A percentile compares a stretch with the other conserved stretches of the same genome.
Evolutionary conservation across 139 green algal genomes (phyloP).

Genomic region (Chlorella sp.): DNA sequence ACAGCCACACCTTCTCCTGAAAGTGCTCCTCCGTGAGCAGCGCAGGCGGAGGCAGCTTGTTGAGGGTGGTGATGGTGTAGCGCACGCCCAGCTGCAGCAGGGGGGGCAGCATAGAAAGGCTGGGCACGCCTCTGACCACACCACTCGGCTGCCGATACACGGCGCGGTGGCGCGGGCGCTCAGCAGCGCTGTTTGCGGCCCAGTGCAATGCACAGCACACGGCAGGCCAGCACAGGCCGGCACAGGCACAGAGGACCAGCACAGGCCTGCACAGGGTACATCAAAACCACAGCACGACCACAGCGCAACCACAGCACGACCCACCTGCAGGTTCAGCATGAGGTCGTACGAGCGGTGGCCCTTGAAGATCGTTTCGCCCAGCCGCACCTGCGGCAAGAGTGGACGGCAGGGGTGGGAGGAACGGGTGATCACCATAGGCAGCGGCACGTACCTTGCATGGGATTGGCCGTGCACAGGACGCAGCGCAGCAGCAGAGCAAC

Average conservation of each 20-base stretch:
- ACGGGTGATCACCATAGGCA: too few relatives aligned
- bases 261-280: neutral
- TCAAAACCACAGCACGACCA: neutral
- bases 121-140: too few relatives aligned
- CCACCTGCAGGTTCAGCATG: constrained; percentile 81
- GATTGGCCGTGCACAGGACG: too few relatives aligned
- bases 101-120: neutral
- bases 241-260: too few relatives aligned
- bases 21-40: constrained; percentile 29
- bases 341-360: constrained; percentile 91
- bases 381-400: neutral
- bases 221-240: too few relatives aligned
- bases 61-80: constrained; percentile 44
- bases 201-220: neutral
- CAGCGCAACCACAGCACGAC: neutral
- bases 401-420: too few relatives aligned
- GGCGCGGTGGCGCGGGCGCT: too few relatives aligned
- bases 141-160: too few relatives aligned
- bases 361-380: constrained; percentile 82
- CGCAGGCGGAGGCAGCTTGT: constrained; percentile 49
- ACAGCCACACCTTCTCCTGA: constrained; percentile 34
- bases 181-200: too few relatives aligned
- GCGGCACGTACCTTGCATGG: too few relatives aligned
- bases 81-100: constrained; percentile 86
- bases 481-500: too few relatives aligned